Conservation (phyloP, 2,329 filamentous ascomycete species). For the Lachnellula willkommii region DNA sequence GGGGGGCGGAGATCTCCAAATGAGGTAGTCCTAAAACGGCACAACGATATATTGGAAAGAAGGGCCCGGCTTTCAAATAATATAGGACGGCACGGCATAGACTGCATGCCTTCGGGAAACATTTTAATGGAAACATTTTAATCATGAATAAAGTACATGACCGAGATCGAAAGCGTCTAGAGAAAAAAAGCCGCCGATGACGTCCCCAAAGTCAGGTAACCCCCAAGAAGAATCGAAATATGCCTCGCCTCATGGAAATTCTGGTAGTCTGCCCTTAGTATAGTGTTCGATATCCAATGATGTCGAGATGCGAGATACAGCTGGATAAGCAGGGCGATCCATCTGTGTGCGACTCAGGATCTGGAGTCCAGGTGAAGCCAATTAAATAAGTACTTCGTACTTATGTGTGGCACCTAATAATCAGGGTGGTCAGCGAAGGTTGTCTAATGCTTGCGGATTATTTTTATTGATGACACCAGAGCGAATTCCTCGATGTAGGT, state of each 20-base stretch:
- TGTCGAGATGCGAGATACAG: neutral
- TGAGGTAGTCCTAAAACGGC: no score
- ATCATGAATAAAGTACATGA: neutral
- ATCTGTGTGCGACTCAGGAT: neutral
- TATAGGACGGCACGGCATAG: neutral
- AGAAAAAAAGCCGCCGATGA: neutral
- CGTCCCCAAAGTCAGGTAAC: no score
- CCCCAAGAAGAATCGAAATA: no score
- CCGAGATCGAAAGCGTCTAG: neutral
- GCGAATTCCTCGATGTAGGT: neutral
- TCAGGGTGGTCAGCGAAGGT: neutral
- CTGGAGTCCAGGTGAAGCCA: no score
- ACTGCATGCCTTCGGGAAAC: neutral
- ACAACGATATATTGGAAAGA: neutral
- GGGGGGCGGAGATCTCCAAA: no score
- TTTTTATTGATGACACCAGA: conserved; percentile 8
- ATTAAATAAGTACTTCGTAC: no score
- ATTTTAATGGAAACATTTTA: neutral
- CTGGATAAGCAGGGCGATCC: neutral
- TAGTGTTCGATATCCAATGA: neutral
- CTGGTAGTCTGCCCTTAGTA: no score
- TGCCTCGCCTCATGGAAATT: no score
- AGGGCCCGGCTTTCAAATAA: neutral
- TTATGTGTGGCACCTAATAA: neutral
- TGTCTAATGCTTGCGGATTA: conserved; percentile 30